Base-by-base conservation (phyloP, 805 yeast species). In the Candida manassasensis region DNA sequence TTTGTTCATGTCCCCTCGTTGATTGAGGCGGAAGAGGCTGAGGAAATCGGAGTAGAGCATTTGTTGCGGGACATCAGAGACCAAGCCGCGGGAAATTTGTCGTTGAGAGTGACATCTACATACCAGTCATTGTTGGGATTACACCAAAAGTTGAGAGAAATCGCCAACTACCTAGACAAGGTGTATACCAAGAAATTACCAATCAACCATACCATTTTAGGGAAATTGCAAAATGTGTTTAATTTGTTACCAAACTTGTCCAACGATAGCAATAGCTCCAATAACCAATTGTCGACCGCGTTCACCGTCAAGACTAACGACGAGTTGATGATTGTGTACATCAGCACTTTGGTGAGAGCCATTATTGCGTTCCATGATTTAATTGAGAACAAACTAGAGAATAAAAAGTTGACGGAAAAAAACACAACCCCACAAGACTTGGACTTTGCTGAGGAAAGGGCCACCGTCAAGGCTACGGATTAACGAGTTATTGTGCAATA, bases 1-100 rank as follows among this genome's bases (percentile, higher is more conserved):
- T 93, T 93, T 64, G 77, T 85, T 31, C 98, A 93, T 60, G 79
- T 90, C 19, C 96, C 97, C 8, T 85, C 96, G 10, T 70, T 77
- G 19, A 87, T 94, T 44, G 90, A 85, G 56, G 99, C 99, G 3
- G 98, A 93, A 56, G 99, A 93, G 57, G 98, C 98, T 7, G 99
- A 93, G 63, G 99, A 93, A 62, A 93, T 93, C 48, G 99, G 98
- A 43, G 99, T 93, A 10, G 99, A 93, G 60, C 99, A 93, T 58
- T 64, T 93, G 41, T 64, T 93, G 41, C 80, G 97, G 53, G 98
- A 93, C 53, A 87, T 88, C 16, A 78, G 97, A 52, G 97, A 90
- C 55, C 96, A 89, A 50, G 96, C 97, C 7, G 94, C 96, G 10
- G 98, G 98, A 7, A 82, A 82, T 32, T 73, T 93, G 40, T 81